phyloP scores from a whole-genome alignment of 192 early-diverging fungal genomes.

The Backusella morwellensis region DNA sequence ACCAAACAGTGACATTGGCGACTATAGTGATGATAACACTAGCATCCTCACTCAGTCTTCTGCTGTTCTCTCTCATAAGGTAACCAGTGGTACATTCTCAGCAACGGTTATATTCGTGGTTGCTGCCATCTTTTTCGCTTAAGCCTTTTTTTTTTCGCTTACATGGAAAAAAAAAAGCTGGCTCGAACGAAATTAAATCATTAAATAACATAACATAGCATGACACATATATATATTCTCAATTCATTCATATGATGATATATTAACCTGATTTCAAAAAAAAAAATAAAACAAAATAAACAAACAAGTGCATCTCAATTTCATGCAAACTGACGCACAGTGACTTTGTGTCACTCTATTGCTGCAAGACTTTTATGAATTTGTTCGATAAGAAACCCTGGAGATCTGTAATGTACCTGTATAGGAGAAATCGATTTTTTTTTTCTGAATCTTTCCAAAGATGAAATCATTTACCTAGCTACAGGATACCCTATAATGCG shows the following conservation, averaged over 20 bases:
- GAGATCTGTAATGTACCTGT: slow-evolving; percentile 4
- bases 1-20: background rate
- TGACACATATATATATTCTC: background rate
- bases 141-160: background rate
- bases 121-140: background rate
- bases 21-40: background rate
- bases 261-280: background rate
- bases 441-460: slow-evolving; percentile 8
- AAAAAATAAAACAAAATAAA: background rate
- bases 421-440: background rate
- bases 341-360: background rate
- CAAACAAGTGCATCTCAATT: background rate
- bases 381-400: background rate
- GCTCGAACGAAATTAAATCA: background rate
- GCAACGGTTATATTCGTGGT: background rate
- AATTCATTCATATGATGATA: background rate
- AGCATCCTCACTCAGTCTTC: background rate
- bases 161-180: background rate
- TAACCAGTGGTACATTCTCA: background rate
- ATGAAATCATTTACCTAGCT: background rate
- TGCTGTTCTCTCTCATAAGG: background rate
- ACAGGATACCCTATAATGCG: background rate
- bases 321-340: background rate
- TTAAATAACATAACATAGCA: background rate
- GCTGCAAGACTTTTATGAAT: slow-evolving; percentile 3